Conservation (phyloP, 176 grass and related monocot genomes). For the Carex myosuroides region DNA sequence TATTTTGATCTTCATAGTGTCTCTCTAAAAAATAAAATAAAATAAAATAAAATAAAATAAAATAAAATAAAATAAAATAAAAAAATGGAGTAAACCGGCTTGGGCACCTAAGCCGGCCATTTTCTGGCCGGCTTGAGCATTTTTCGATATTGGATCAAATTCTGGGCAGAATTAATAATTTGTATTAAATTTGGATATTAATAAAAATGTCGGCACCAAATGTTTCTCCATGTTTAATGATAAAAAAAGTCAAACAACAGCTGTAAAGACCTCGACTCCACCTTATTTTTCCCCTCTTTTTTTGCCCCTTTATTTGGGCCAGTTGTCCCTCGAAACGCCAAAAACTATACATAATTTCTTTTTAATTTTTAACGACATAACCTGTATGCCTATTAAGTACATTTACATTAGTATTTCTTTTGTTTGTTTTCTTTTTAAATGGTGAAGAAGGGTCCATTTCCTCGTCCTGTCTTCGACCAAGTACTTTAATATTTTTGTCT, state of each 20-base stretch:
- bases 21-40: too few relatives aligned
- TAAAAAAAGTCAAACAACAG: background rate
- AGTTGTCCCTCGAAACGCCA: background rate
- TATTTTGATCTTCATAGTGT: too few relatives aligned
- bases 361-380: background rate
- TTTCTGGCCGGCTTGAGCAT: too few relatives aligned
- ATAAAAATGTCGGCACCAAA: too few relatives aligned
- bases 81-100: too few relatives aligned
- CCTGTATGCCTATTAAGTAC: conserved; percentile 19
- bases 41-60: too few relatives aligned
- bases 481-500: conserved; percentile 3
- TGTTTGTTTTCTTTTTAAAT: background rate
- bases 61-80: too few relatives aligned
- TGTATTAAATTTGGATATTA: too few relatives aligned
- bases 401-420: conserved; percentile 16
- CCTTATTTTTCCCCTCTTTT: background rate
- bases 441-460: background rate
- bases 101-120: too few relatives aligned
- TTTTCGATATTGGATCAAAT: too few relatives aligned
- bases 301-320: background rate
- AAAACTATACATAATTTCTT: conserved; percentile 2
- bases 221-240: background rate
- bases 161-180: too few relatives aligned
- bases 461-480: background rate
- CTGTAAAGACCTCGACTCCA: background rate